These are phyloP conservation scores for Stylosanthes scabra DNA, from an alignment of 331 rosid genomes.

Conservation along the genomic window DNA sequence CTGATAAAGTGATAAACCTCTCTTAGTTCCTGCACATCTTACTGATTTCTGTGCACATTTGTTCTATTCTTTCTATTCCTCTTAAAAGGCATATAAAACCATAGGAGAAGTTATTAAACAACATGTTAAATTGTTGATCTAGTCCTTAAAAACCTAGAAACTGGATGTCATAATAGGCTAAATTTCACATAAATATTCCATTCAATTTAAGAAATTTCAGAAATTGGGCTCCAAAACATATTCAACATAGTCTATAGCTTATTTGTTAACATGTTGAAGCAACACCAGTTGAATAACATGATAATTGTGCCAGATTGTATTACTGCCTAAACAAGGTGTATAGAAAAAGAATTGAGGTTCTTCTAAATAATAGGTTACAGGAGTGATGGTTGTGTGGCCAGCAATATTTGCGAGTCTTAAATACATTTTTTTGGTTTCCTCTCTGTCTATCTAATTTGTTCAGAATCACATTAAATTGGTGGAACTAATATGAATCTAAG, in stretches of 20 bases:
- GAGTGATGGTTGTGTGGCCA: background rate
- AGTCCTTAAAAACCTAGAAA: conserved; percentile 6
- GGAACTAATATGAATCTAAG: conserved; percentile 26
- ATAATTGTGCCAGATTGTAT: background rate
- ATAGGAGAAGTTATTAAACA: conserved; percentile 1
- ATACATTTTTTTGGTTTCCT: conserved; percentile 8
- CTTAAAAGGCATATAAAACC: background rate
- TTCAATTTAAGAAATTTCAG: background rate
- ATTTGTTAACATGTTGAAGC: conserved; percentile 13
- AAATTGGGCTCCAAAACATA: conserved; percentile 23
- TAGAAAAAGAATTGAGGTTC: too few species aligned
- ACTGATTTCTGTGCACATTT: too few species aligned
- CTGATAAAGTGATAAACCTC: too few species aligned
- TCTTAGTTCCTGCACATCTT: too few species aligned
- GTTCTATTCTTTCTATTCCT: too few species aligned
- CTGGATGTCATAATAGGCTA: background rate
- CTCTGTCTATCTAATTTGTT: conserved; percentile 11
- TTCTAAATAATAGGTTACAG: background rate
- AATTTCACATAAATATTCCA: conserved; percentile 19
- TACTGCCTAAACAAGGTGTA: background rate
- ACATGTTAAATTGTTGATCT: background rate
- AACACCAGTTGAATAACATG: conserved; percentile 2
- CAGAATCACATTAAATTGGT: conserved; percentile 9
- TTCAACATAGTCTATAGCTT: background rate
- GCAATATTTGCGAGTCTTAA: conserved; percentile 15